Conservation (phyloP, 805 yeast genomes). For the Candida ortonii region DNA sequence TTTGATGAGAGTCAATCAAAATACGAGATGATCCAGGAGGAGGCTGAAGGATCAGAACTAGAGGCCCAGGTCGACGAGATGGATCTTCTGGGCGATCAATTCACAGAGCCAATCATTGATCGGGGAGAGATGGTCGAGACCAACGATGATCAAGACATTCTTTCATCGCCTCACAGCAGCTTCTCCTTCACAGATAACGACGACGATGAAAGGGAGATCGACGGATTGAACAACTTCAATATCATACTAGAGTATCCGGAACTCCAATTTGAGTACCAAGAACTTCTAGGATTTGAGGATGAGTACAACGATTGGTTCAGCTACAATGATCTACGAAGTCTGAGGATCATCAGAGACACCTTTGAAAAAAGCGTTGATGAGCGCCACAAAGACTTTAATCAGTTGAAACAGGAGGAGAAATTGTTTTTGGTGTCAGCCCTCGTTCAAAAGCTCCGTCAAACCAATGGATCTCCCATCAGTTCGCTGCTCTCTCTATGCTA, state of each 20-base stretch:
- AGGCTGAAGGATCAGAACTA: slow-evolving; percentile 2
- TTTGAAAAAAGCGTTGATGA: slow-evolving; percentile 7
- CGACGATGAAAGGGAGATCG: slow-evolving; percentile 29
- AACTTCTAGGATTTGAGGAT: slow-evolving; percentile 32
- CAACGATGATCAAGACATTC: slow-evolving; percentile 28
- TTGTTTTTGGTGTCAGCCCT: too few relatives aligned
- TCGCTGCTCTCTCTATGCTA: slow-evolving; percentile 25
- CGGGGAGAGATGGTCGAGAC: slow-evolving; percentile 33
- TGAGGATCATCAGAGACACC: slow-evolving; percentile 16
- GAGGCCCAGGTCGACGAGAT: slow-evolving; percentile 18
- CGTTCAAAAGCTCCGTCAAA: too few relatives aligned
- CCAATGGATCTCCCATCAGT: too few relatives aligned
- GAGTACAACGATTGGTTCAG: slow-evolving; percentile 44
- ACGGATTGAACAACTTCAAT: slow-evolving; percentile 33
- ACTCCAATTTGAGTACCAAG: slow-evolving; percentile 42
- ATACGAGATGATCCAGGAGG: background rate
- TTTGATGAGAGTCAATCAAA: slow-evolving; percentile 1
- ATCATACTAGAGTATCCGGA: slow-evolving; percentile 39
- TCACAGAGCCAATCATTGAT: slow-evolving; percentile 30
- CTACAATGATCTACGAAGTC: slow-evolving; percentile 27
- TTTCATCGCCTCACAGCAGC: slow-evolving; percentile 30
- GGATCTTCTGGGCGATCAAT: slow-evolving; percentile 22
- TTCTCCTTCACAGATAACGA: slow-evolving; percentile 26
- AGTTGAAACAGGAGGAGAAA: too few relatives aligned
- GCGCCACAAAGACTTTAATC: too few relatives aligned